phyloP scores from a whole-genome alignment of 2,329 filamentous ascomycete genomes.

The Harringtonia aguacate region DNA sequence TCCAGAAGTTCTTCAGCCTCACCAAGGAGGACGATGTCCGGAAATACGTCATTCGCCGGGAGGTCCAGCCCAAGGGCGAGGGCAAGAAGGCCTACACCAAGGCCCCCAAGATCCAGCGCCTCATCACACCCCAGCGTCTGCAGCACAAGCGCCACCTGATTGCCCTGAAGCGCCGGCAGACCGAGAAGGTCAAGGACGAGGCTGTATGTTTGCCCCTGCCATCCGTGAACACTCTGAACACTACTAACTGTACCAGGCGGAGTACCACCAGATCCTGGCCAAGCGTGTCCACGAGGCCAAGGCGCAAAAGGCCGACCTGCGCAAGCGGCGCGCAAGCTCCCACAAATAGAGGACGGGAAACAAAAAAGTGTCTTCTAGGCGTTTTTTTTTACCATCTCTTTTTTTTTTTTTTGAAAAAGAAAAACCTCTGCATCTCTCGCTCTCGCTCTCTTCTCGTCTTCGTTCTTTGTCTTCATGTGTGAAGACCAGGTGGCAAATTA shows the following conservation, averaged over 20 bases:
- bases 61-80: slow-evolving; percentile 94
- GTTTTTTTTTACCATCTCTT: slow-evolving; percentile 4
- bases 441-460: too few species aligned
- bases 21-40: slow-evolving; percentile 99
- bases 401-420: slow-evolving; percentile 1
- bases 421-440: neutral
- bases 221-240: neutral
- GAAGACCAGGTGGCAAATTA: too few species aligned
- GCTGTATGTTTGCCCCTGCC: slow-evolving; percentile 56
- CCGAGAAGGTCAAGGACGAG: slow-evolving; percentile 97
- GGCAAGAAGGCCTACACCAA: slow-evolving; percentile 99
- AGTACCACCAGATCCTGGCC: slow-evolving; percentile 92
- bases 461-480: too few species aligned
- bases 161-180: slow-evolving; percentile 95
- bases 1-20: slow-evolving; percentile 98
- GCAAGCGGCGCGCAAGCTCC: slow-evolving; percentile 96
- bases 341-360: slow-evolving; percentile 53
- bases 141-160: slow-evolving; percentile 99
- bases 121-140: slow-evolving; percentile 97
- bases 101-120: slow-evolving; percentile 99
- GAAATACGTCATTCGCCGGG: slow-evolving; percentile 99
- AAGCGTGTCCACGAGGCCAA: slow-evolving; percentile 97
- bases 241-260: slow-evolving; percentile 60
- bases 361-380: slow-evolving; percentile 16
- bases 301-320: slow-evolving; percentile 81